phyloP scores from a whole-genome alignment of 1,139 yeast genomes.

The Arxiozyma slooffiae region DNA sequence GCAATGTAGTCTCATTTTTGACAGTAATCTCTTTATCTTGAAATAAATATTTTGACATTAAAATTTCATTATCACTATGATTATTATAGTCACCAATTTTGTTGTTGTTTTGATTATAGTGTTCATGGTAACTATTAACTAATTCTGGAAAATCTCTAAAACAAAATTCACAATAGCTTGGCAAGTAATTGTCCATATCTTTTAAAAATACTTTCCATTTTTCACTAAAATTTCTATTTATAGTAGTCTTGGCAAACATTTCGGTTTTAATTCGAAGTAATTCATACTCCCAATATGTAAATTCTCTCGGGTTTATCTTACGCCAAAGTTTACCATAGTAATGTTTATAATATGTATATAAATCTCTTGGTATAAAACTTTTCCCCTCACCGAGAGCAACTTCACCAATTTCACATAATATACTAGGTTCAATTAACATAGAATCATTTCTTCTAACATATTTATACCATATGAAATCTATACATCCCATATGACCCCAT shows the following conservation, averaged over 20 bases:
- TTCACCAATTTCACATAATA: constrained; percentile 22
- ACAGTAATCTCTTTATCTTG: constrained; percentile 13
- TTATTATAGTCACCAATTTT: background rate
- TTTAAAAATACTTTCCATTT: constrained; percentile 29
- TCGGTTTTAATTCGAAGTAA: constrained; percentile 23
- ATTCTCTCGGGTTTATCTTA: background rate
- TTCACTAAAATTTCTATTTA: constrained; percentile 14
- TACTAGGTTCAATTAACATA: constrained; percentile 17
- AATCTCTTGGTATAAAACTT: constrained; percentile 16
- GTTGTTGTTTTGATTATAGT: constrained; percentile 4
- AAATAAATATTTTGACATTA: constrained; percentile 13
- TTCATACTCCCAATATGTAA: constrained; percentile 13
- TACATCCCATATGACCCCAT: constrained; percentile 23
- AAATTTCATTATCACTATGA: constrained; percentile 6
- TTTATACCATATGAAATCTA: constrained; percentile 25
- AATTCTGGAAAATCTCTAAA: constrained; percentile 26
- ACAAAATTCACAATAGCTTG: constrained; percentile 8
- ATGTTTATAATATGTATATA: constrained; percentile 15
- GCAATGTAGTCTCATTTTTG: constrained; percentile 16
- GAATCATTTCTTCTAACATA: constrained; percentile 19
- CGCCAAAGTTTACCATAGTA: background rate
- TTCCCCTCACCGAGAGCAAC: constrained; percentile 19
- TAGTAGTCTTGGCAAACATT: constrained; percentile 20
- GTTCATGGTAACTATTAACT: constrained; percentile 10
- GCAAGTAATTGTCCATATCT: constrained; percentile 21